phyloP scores from a whole-genome alignment of 441 rosid genomes.

The Gossypium schwendimanii region DNA sequence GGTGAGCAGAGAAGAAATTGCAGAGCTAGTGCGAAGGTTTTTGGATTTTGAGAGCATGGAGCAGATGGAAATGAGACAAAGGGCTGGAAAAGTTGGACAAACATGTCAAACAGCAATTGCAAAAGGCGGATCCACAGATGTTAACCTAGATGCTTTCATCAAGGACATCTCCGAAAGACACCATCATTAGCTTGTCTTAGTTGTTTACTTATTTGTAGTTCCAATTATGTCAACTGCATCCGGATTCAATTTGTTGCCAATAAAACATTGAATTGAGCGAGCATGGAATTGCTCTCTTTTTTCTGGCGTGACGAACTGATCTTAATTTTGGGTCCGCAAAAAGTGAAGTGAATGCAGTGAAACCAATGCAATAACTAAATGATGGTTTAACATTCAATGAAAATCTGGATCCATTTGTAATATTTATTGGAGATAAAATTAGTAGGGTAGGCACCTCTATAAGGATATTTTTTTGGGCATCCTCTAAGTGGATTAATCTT shows the following conservation, averaged over 20 bases:
- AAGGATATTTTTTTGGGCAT: neutral
- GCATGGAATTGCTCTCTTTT: neutral
- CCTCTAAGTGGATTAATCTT: too few species aligned
- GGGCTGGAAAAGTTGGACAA: conserved; percentile 19
- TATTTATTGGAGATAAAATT: neutral
- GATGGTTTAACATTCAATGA: neutral
- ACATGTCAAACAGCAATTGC: conserved; percentile 16
- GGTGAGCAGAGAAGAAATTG: conserved; percentile 24
- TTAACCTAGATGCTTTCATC: conserved; percentile 28
- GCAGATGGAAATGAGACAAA: conserved; percentile 26
- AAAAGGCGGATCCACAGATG: conserved; percentile 30
- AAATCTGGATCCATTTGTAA: neutral
- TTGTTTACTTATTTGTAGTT: neutral
- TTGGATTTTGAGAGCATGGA: conserved; percentile 32
- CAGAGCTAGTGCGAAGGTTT: conserved; percentile 21
- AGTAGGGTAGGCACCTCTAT: neutral
- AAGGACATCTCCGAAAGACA: conserved; percentile 14
- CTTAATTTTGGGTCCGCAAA: neutral
- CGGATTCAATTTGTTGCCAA: neutral
- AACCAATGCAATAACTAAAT: neutral
- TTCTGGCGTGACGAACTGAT: too few species aligned
- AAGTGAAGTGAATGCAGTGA: neutral
- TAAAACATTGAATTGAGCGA: neutral
- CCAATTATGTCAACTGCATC: neutral
- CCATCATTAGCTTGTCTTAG: neutral